These are phyloP conservation scores for Quercus robur DNA, from an alignment of 306 rosid genomes.

Conservation along the genomic window DNA sequence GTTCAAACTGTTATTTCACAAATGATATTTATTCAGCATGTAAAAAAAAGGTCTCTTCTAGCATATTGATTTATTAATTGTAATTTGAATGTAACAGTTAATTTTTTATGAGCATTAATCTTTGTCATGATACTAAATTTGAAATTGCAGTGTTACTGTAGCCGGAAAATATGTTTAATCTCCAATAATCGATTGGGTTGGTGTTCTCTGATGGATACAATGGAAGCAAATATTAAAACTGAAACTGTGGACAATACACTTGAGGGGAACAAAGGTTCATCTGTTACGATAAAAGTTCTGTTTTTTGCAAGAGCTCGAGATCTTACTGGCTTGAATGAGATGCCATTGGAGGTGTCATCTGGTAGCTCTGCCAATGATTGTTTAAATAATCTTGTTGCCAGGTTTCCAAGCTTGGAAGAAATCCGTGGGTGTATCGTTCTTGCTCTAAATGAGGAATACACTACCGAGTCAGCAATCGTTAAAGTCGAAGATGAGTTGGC, in stretches of 20 bases:
- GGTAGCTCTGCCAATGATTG: constrained; percentile 78
- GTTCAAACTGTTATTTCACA: neutral
- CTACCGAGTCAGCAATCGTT: constrained; percentile 51
- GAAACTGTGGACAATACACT: constrained; percentile 11
- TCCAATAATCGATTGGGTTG: constrained; percentile 4
- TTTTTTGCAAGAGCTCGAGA: constrained; percentile 92
- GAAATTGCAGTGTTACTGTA: neutral
- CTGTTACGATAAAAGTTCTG: constrained; percentile 63
- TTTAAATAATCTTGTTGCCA: constrained; percentile 52
- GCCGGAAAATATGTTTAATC: neutral
- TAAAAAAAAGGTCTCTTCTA: too few relatives aligned
- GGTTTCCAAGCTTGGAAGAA: constrained; percentile 48
- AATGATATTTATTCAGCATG: neutral
- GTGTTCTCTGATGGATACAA: neutral
- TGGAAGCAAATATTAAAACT: constrained; percentile 21
- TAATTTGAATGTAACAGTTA: neutral
- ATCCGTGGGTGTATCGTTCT: constrained; percentile 67
- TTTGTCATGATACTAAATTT: neutral
- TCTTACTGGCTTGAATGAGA: constrained; percentile 61
- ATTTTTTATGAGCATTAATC: neutral
- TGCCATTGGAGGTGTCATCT: constrained; percentile 58
- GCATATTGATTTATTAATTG: too few relatives aligned
- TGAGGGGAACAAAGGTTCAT: constrained; percentile 11
- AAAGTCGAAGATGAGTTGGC: constrained; percentile 77
- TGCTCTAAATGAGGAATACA: constrained; percentile 82